Evolutionary conservation across 2,329 filamentous ascomycete species (phyloP).

Genomic region (Blumeriella jaapii): DNA sequence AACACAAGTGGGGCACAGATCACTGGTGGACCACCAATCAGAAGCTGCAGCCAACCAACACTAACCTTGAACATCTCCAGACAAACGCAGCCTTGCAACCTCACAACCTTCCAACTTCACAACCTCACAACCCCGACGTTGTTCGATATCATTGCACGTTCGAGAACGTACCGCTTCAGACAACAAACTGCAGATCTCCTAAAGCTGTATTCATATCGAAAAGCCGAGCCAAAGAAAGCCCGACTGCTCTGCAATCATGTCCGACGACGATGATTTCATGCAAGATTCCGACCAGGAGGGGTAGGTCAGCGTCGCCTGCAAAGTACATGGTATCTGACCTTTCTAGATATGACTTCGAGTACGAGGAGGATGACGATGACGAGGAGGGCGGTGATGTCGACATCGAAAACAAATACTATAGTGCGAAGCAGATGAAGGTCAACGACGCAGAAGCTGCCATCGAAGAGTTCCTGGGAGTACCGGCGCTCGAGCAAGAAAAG

Average conservation of each 20-base stretch:
- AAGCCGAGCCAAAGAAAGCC: background rate
- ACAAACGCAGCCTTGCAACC: no score
- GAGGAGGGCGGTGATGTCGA: slow-evolving; percentile 82
- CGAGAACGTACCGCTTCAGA: background rate
- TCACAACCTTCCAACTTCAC: no score
- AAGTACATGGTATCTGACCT: slow-evolving; percentile 14
- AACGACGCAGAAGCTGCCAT: slow-evolving; percentile 82
- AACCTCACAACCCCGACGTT: no score
- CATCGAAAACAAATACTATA: slow-evolving; percentile 99
- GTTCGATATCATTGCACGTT: no score
- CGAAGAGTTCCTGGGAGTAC: slow-evolving; percentile 83
- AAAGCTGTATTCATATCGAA: no score
- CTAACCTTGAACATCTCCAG: no score
- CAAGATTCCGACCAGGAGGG: slow-evolving; percentile 82
- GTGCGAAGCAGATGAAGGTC: slow-evolving; percentile 91
- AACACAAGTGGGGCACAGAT: no score
- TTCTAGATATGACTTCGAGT: slow-evolving; percentile 83
- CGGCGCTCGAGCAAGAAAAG: slow-evolving; percentile 75
- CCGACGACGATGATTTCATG: slow-evolving; percentile 74
- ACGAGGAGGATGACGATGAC: slow-evolving; percentile 81
- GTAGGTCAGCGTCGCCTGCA: slow-evolving; percentile 35
- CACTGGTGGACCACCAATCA: no score
- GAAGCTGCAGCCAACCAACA: no score
- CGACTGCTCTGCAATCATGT: slow-evolving; percentile 30
- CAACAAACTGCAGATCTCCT: background rate